Percentiles rank a stretch among this genome's conserved stretches.
phyloP scores from a whole-genome alignment of 1,284 basidiomycete species.

The Ustilago bromivora region DNA sequence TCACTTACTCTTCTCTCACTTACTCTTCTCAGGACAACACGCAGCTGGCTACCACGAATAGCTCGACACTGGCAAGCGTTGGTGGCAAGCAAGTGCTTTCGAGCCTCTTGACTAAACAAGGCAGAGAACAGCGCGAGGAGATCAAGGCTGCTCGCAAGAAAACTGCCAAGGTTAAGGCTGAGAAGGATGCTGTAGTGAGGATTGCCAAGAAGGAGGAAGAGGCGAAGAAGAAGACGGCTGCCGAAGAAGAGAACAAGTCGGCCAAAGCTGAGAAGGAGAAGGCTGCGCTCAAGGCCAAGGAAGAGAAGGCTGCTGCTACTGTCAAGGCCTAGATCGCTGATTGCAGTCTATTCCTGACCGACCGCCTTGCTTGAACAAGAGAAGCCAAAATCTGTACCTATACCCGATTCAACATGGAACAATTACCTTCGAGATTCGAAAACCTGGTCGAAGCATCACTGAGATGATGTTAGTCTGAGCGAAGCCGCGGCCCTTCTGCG shows the following conservation, averaged over 20 bases:
- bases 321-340: conserved; percentile 5
- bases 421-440: not conserved
- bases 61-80: conserved; percentile 13
- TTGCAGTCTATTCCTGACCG: not conserved
- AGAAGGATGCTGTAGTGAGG: conserved; percentile 20
- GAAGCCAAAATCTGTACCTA: not conserved
- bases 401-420: not conserved
- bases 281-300: conserved; percentile 6
- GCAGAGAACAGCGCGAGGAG: conserved; percentile 29
- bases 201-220: conserved; percentile 29
- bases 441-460: no score
- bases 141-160: conserved; percentile 62
- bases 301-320: conserved; percentile 16
- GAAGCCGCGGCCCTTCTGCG: no score
- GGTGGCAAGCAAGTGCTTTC: conserved; percentile 44
- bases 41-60: not conserved
- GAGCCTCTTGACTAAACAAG: conserved; percentile 43
- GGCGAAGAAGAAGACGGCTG: conserved; percentile 14
- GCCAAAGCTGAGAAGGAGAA: conserved; percentile 27
- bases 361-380: not conserved
- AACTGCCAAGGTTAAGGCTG: conserved; percentile 20
- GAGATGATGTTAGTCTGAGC: no score
- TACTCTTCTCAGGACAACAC: conserved; percentile 21
- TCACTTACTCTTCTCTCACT: conserved; percentile 30
- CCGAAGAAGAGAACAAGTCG: conserved; percentile 11